These are phyloP conservation scores for Setaria italica DNA, from an alignment of 202 grass and related monocot genomes.

Conservation along the genomic window DNA sequence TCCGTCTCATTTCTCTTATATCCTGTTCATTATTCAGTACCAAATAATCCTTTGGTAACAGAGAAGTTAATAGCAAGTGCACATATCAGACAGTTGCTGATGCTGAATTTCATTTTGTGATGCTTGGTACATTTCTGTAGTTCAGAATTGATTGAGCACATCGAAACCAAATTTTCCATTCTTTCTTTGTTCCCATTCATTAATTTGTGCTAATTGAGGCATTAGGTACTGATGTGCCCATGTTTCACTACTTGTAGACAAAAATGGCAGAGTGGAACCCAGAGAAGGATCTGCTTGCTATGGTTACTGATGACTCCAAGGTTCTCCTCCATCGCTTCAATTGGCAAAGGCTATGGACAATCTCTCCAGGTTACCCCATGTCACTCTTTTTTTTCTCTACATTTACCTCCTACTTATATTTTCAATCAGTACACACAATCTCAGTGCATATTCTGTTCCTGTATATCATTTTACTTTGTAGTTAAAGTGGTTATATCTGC, in stretches of 20 bases:
- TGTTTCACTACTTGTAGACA: conserved; percentile 61
- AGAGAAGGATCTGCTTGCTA: conserved; percentile 95
- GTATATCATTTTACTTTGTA: conserved; percentile 21
- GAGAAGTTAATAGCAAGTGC: not conserved
- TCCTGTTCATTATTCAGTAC: not conserved
- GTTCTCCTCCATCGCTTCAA: conserved; percentile 95
- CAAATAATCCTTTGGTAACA: not conserved
- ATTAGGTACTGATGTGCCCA: not conserved
- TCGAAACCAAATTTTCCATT: not conserved
- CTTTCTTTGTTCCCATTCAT: conserved; percentile 1
- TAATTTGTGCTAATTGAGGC: conserved; percentile 20
- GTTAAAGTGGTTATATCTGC: not conserved
- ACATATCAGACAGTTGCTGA: not conserved
- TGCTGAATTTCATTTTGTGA: not conserved
- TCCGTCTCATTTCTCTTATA: not conserved
- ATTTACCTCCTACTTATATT: not conserved
- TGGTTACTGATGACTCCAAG: conserved; percentile 94
- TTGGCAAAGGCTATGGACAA: conserved; percentile 99
- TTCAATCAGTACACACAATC: not conserved
- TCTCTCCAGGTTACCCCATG: conserved; percentile 63
- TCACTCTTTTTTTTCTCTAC: not conserved
- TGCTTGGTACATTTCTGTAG: not conserved
- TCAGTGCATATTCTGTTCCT: not conserved
- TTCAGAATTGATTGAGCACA: not conserved
- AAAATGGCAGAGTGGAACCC: conserved; percentile 96